Evolutionary conservation across 1,284 basidiomycete species (phyloP).

Genomic region (Rhodofomes roseus): DNA sequence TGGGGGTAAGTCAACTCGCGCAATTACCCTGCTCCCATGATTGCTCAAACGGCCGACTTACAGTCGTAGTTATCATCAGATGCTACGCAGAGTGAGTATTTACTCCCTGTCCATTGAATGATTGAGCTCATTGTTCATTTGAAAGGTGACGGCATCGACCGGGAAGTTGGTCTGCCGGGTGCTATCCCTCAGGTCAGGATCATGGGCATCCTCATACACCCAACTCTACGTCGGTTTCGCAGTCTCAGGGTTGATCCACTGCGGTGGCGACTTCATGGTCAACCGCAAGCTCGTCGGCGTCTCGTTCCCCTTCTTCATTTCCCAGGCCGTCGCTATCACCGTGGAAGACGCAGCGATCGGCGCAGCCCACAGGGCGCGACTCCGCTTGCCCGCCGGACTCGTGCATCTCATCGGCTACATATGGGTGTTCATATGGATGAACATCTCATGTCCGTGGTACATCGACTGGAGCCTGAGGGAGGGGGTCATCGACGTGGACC

Average conservation of each 20-base stretch:
- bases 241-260: slow-evolving; percentile 28
- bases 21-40: not conserved
- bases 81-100: slow-evolving; percentile 17
- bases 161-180: slow-evolving; percentile 16
- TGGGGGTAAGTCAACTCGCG: slow-evolving; percentile 30
- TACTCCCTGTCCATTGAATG: not conserved
- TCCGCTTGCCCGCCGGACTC: not conserved
- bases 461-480: not conserved
- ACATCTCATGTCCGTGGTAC: not conserved
- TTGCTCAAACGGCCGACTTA: not conserved
- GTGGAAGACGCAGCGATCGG: slow-evolving; percentile 27
- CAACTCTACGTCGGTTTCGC: slow-evolving; percentile 33
- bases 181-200: slow-evolving; percentile 18
- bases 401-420: not conserved
- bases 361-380: not conserved
- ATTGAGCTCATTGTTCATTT: not conserved
- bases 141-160: slow-evolving; percentile 18
- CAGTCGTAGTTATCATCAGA: slow-evolving; percentile 32
- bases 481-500: not conserved
- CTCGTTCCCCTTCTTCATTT: slow-evolving; percentile 25
- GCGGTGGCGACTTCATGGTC: slow-evolving; percentile 18
- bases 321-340: slow-evolving; percentile 26
- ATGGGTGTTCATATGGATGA: not conserved
- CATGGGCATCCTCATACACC: slow-evolving; percentile 24
- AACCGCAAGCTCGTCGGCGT: slow-evolving; percentile 8